phyloP scores from a whole-genome alignment of 352 stramenopile species.

The Phytopythium kandeliae region DNA sequence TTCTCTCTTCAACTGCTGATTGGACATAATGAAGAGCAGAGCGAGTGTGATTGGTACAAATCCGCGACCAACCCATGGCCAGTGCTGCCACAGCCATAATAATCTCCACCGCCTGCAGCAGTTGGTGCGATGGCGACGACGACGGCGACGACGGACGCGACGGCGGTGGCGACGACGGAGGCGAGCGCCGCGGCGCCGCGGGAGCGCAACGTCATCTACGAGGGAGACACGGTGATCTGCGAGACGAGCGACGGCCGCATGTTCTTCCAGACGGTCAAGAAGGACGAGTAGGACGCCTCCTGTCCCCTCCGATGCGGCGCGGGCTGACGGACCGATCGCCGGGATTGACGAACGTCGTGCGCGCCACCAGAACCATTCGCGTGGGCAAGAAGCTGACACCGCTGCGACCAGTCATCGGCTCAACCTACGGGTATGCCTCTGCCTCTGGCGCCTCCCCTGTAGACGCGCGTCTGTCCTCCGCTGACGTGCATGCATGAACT shows the following conservation, averaged over 20 bases:
- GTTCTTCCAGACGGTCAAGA: conserved; percentile 78
- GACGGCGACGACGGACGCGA: not conserved
- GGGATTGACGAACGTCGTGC: not conserved
- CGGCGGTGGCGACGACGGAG: not conserved
- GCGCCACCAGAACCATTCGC: conserved; percentile 42
- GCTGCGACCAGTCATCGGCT: conserved; percentile 68
- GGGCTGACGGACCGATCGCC: not conserved
- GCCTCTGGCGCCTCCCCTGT: not conserved
- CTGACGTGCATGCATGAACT: not conserved
- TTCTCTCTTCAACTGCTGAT: not conserved
- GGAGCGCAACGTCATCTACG: conserved; percentile 73
- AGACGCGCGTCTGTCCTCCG: not conserved
- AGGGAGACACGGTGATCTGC: conserved; percentile 84
- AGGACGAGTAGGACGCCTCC: conserved; percentile 48
- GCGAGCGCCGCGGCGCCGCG: conserved; percentile 12
- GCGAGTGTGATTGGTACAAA: conserved; percentile 10
- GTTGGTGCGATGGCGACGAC: conserved; percentile 1
- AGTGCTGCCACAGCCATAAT: not conserved
- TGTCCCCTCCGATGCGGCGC: not conserved
- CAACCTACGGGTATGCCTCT: conserved; percentile 50
- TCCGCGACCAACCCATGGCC: not conserved
- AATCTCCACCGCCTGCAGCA: not conserved
- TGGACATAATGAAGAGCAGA: not conserved
- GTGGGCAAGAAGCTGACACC: conserved; percentile 76
- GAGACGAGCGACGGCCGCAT: conserved; percentile 80